Evolutionary conservation across 1,284 basidiomycete species (phyloP).

Genomic region (Pseudozyma sp.): DNA sequence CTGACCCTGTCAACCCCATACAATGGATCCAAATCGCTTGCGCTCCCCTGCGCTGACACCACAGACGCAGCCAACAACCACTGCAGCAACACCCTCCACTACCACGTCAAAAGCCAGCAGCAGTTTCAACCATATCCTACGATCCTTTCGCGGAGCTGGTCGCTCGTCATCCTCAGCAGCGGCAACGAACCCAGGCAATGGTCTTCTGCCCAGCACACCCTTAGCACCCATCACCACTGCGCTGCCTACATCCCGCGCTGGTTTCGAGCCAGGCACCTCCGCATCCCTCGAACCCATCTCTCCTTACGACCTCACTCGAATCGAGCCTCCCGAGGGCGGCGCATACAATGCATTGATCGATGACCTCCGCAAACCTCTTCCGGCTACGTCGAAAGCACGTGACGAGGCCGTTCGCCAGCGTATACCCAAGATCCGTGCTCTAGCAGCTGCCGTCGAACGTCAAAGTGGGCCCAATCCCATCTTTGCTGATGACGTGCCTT

Average conservation of each 20-base stretch:
- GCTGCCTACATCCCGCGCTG: conserved; percentile 24
- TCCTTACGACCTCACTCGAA: conserved; percentile 30
- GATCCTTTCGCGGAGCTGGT: conserved; percentile 33
- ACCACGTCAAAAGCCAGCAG: conserved; percentile 35
- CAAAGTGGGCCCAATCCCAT: conserved; percentile 36
- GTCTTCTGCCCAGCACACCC: conserved; percentile 30
- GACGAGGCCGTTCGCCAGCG: conserved; percentile 44
- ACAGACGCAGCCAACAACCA: conserved; percentile 17
- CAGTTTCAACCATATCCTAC: conserved; percentile 46
- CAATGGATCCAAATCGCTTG: conserved; percentile 37
- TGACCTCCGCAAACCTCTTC: conserved; percentile 45
- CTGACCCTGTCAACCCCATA: not conserved
- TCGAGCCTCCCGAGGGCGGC: conserved; percentile 35
- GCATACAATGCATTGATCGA: conserved; percentile 35
- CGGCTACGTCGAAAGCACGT: conserved; percentile 32
- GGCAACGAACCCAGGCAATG: conserved; percentile 17
- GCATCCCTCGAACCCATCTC: conserved; percentile 37
- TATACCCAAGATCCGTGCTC: conserved; percentile 38
- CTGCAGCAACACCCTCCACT: conserved; percentile 14
- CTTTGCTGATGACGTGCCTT: conserved; percentile 43
- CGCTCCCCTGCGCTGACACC: conserved; percentile 25
- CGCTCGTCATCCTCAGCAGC: conserved; percentile 28
- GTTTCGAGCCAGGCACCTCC: conserved; percentile 16
- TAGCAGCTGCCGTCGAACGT: conserved; percentile 46
- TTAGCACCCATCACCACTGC: conserved; percentile 46